Conservation (phyloP, 257 asterid species). For the Nyctanthes arbortristis region DNA sequence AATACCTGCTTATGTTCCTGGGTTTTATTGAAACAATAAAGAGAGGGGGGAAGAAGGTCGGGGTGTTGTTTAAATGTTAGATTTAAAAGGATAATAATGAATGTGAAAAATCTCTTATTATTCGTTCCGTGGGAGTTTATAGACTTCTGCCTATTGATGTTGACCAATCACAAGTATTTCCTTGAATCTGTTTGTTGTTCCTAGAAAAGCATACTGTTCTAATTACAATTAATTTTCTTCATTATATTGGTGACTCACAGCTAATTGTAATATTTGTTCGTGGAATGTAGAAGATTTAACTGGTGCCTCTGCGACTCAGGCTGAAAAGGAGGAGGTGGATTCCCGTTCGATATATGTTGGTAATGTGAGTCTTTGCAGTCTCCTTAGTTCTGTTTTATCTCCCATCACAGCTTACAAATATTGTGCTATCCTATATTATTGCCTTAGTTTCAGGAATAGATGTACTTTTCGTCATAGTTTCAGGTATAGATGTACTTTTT, state of each 20-base stretch:
- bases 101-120: no score
- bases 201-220: background rate
- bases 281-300: slow-evolving; percentile 49
- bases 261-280: background rate
- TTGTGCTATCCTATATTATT: background rate
- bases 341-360: slow-evolving; percentile 87
- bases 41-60: no score
- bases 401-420: background rate
- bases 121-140: no score
- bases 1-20: no score
- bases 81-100: no score
- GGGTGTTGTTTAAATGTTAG: no score
- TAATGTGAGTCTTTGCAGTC: slow-evolving; percentile 62
- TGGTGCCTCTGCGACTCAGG: slow-evolving; percentile 57
- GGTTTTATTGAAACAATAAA: no score
- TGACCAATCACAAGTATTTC: no score
- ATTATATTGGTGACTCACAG: slow-evolving; percentile 22
- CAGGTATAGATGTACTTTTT: background rate
- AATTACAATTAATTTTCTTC: background rate
- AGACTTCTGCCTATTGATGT: no score
- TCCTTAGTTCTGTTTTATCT: slow-evolving; percentile 7
- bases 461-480: background rate
- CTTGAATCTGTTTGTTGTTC: no score
- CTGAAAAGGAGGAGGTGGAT: slow-evolving; percentile 93
- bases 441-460: background rate